phyloP scores from a whole-genome alignment of 495 filamentous ascomycete species.

The Penicillium odoratum region DNA sequence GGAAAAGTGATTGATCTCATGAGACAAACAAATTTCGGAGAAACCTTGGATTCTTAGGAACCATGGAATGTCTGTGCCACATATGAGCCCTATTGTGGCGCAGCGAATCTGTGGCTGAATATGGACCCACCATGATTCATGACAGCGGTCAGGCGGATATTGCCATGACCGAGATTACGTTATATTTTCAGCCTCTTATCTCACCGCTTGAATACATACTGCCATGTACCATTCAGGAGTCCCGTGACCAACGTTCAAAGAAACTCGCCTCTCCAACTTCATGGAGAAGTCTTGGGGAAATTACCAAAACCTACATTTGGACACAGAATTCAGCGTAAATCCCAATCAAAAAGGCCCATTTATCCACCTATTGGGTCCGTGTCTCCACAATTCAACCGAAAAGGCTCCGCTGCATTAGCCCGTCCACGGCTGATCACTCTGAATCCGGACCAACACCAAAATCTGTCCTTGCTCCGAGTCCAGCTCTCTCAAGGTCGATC shows the following conservation, averaged over 20 bases:
- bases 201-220: neutral
- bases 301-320: no score
- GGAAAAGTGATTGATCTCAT: neutral
- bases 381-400: slow-evolving; percentile 29
- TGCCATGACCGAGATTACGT: no score
- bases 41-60: neutral
- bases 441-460: slow-evolving; percentile 33
- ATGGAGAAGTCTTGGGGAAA: no score
- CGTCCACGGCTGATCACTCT: slow-evolving; percentile 38
- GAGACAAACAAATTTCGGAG: no score
- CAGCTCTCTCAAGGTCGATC: slow-evolving; percentile 24
- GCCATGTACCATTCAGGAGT: neutral
- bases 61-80: neutral
- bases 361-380: slow-evolving; percentile 16
- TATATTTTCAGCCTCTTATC: no score
- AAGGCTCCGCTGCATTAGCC: slow-evolving; percentile 37
- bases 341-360: neutral
- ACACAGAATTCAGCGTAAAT: neutral
- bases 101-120: neutral
- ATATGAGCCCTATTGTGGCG: neutral
- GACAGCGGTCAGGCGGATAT: neutral
- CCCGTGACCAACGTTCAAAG: neutral
- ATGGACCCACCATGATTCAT: neutral
- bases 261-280: neutral
- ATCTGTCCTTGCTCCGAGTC: slow-evolving; percentile 31